Evolutionary conservation across 345 rosid species (phyloP).

Genomic region (Cardiospermum halicacabum): DNA sequence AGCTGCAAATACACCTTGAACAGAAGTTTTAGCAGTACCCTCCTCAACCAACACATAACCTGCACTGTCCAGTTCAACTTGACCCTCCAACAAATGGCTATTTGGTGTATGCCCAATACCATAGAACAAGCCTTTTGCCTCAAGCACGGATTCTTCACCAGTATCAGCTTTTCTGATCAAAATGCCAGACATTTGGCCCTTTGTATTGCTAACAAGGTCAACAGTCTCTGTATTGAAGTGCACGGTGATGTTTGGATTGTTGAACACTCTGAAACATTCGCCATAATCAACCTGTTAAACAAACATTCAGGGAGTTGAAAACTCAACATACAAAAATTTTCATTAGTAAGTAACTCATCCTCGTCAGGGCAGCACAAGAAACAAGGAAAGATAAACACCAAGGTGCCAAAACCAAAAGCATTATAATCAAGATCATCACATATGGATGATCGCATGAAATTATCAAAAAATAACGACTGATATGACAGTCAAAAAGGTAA

Average conservation of each 20-base stretch:
- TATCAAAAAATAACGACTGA: slow-evolving; percentile 4
- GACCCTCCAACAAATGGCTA: slow-evolving; percentile 85
- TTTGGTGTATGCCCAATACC: slow-evolving; percentile 98
- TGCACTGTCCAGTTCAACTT: slow-evolving; percentile 77
- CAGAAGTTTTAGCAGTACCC: slow-evolving; percentile 79
- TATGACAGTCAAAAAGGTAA: neutral
- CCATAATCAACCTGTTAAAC: slow-evolving; percentile 99
- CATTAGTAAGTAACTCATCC: slow-evolving; percentile 57
- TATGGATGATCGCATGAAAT: neutral
- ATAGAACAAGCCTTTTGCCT: slow-evolving; percentile 94
- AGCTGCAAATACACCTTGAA: slow-evolving; percentile 92
- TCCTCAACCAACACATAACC: slow-evolving; percentile 79
- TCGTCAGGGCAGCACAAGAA: slow-evolving; percentile 21
- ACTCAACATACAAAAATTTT: slow-evolving; percentile 62
- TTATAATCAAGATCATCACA: neutral
- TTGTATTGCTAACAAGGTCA: slow-evolving; percentile 81
- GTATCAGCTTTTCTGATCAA: slow-evolving; percentile 64
- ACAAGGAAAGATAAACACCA: slow-evolving; percentile 3
- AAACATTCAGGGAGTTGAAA: slow-evolving; percentile 99
- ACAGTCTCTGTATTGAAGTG: slow-evolving; percentile 86
- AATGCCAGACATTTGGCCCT: slow-evolving; percentile 93
- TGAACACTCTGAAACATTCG: slow-evolving; percentile 99
- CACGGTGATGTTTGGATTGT: slow-evolving; percentile 88
- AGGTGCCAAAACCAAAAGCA: neutral
- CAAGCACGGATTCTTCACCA: slow-evolving; percentile 78